phyloP scores from a whole-genome alignment of 2,329 filamentous ascomycete genomes.

The Arachnopeziza araneosa region DNA sequence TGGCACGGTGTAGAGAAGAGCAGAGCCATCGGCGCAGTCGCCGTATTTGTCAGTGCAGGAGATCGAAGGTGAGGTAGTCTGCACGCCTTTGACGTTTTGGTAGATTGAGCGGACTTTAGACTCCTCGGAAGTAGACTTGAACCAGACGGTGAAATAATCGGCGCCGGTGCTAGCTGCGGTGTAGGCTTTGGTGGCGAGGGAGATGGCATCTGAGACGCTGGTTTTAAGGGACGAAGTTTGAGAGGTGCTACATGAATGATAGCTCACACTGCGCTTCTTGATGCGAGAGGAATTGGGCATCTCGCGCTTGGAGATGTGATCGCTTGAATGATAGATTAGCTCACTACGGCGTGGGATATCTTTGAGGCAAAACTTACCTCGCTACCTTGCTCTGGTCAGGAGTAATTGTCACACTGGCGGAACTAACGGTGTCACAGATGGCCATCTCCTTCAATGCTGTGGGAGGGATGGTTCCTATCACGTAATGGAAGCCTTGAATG shows the following conservation, averaged over 20 bases:
- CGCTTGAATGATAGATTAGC: constrained; percentile 4
- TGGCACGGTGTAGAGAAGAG: constrained; percentile 21
- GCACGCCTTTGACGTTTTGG: constrained; percentile 16
- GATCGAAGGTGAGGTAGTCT: constrained; percentile 19
- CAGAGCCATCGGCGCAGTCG: constrained; percentile 18
- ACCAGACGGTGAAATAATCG: constrained; percentile 21
- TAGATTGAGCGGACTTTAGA: constrained; percentile 19
- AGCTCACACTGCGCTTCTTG: constrained; percentile 19
- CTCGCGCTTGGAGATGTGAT: constrained; percentile 12
- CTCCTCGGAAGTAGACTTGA: constrained; percentile 18
- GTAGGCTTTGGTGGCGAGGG: constrained; percentile 17
- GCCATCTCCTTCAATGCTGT: constrained; percentile 6
- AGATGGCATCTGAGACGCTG: constrained; percentile 17
- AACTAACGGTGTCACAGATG: constrained; percentile 12
- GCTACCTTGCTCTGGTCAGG: constrained; percentile 19
- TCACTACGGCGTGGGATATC: not conserved
- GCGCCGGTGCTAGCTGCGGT: constrained; percentile 18
- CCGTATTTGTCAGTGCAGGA: constrained; percentile 19
- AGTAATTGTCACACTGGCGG: constrained; percentile 17
- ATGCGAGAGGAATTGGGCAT: constrained; percentile 14
- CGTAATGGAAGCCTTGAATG: constrained; percentile 23
- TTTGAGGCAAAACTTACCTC: constrained; percentile 11
- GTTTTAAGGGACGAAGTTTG: constrained; percentile 17
- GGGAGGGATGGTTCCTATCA: constrained; percentile 13
- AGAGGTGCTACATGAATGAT: constrained; percentile 13